A percentile compares a stretch with the other conserved stretches of the same genome.
Conservation (phyloP, 1,139 yeast species). For the Blastobotrys aristatus region DNA sequence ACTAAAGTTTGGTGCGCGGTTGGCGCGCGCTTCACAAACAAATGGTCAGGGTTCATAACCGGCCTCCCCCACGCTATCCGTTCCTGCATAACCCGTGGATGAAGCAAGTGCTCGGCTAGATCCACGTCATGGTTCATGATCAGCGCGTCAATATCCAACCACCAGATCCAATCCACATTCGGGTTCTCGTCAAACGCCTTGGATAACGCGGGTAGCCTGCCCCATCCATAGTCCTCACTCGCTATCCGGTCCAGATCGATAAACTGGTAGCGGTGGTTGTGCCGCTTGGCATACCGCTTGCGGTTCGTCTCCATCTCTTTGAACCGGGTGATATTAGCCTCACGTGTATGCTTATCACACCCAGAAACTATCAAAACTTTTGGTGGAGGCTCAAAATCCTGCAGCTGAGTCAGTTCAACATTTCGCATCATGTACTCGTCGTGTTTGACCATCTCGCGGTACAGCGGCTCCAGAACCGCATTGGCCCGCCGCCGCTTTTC, state of each 20-base stretch:
- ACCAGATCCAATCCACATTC: slow-evolving; percentile 35
- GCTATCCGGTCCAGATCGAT: slow-evolving; percentile 26
- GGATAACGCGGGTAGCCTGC: slow-evolving; percentile 31
- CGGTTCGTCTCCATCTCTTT: slow-evolving; percentile 29
- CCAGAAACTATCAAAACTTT: slow-evolving; percentile 31
- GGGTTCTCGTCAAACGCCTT: slow-evolving; percentile 29
- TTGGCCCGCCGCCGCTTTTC: too few species aligned
- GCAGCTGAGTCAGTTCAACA: background rate
- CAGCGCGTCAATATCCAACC: slow-evolving; percentile 33
- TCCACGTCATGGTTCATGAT: slow-evolving; percentile 31
- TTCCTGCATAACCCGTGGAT: slow-evolving; percentile 27
- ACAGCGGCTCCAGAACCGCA: too few species aligned
- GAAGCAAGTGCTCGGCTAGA: slow-evolving; percentile 31
- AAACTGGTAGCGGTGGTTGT: slow-evolving; percentile 31
- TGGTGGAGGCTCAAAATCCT: background rate
- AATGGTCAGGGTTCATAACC: slow-evolving; percentile 19
- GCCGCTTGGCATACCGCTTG: slow-evolving; percentile 31
- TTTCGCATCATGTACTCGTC: slow-evolving; percentile 1
- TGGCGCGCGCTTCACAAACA: slow-evolving; percentile 17
- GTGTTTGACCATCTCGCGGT: background rate
- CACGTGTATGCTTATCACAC: slow-evolving; percentile 22
- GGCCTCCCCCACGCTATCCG: slow-evolving; percentile 27
- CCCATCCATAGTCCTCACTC: slow-evolving; percentile 21
- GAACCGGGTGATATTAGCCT: slow-evolving; percentile 23
- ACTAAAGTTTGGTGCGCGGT: slow-evolving; percentile 20